These are phyloP conservation scores for Achaetomiella virescens DNA, from an alignment of 495 filamentous ascomycete species.

Conservation along the genomic window DNA sequence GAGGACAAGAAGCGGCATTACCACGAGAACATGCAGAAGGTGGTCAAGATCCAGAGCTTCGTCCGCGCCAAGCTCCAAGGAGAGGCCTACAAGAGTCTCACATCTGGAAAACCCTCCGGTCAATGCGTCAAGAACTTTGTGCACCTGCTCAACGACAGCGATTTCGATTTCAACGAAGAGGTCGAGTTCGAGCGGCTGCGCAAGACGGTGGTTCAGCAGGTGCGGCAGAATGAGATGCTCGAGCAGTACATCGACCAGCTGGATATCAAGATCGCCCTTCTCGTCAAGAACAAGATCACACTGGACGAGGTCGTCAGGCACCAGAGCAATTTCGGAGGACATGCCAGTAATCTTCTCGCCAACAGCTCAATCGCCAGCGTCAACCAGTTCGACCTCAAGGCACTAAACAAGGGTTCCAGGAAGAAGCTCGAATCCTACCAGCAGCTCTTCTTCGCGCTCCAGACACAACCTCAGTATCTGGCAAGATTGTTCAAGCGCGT, in stretches of 20 bases:
- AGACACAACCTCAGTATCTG: slow-evolving; percentile 94
- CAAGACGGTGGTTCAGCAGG: slow-evolving; percentile 93
- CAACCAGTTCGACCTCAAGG: slow-evolving; percentile 94
- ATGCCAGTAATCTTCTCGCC: slow-evolving; percentile 76
- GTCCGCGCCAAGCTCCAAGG: slow-evolving; percentile 89
- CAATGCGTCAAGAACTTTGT: slow-evolving; percentile 96
- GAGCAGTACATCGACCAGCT: slow-evolving; percentile 97
- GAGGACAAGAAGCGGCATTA: slow-evolving; percentile 82
- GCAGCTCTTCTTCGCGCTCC: slow-evolving; percentile 93
- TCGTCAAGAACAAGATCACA: slow-evolving; percentile 99
- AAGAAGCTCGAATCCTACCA: slow-evolving; percentile 96
- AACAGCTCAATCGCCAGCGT: slow-evolving; percentile 82
- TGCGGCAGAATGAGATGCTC: slow-evolving; percentile 91
- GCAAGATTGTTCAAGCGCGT: slow-evolving; percentile 78
- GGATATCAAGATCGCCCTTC: slow-evolving; percentile 96
- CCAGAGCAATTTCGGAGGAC: slow-evolving; percentile 92
- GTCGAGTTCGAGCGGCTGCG: slow-evolving; percentile 89
- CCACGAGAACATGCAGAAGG: slow-evolving; percentile 95
- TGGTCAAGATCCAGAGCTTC: slow-evolving; percentile 97
- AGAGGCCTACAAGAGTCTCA: slow-evolving; percentile 93
- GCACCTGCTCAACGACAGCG: slow-evolving; percentile 93
- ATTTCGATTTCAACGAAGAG: slow-evolving; percentile 98
- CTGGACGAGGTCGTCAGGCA: slow-evolving; percentile 96
- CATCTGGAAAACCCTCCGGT: slow-evolving; percentile 96
- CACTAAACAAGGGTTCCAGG: slow-evolving; percentile 89